Conservation (phyloP, 2,329 filamentous ascomycete species). For the Ceratocystis variospora region DNA sequence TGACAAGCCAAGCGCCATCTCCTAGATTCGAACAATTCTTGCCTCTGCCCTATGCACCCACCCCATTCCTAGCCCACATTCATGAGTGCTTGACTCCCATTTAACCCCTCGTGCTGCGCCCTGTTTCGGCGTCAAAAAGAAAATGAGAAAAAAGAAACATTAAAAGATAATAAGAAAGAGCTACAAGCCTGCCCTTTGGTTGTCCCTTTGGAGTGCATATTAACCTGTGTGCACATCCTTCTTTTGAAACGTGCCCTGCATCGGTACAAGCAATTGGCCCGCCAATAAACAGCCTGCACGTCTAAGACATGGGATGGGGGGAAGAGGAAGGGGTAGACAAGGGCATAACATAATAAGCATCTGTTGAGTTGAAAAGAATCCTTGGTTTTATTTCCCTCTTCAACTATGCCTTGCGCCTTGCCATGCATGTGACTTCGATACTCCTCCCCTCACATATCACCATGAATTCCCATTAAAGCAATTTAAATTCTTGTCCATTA, state of each 20-base stretch:
- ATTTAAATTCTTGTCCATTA: background rate
- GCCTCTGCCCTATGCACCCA: background rate
- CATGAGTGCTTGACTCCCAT: background rate
- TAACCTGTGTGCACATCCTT: constrained; percentile 3
- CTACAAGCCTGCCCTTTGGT: background rate
- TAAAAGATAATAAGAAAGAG: background rate
- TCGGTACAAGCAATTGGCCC: background rate
- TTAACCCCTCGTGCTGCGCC: background rate
- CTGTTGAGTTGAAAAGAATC: no score
- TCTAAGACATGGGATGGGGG: background rate
- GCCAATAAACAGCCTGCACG: background rate
- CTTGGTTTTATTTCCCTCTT: no score
- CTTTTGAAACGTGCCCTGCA: constrained; percentile 5
- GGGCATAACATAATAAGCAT: no score
- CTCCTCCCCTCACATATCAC: background rate
- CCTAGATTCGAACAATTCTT: no score
- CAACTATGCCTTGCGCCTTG: no score
- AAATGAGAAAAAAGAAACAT: no score
- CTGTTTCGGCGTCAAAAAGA: background rate
- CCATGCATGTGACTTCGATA: background rate
- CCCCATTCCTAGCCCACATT: background rate
- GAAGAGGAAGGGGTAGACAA: no score
- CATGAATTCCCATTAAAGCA: no score
- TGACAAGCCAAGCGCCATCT: no score
- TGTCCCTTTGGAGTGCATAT: background rate